phyloP scores from a whole-genome alignment of 177 flowering plant genomes.

The Vitis hybrid region DNA sequence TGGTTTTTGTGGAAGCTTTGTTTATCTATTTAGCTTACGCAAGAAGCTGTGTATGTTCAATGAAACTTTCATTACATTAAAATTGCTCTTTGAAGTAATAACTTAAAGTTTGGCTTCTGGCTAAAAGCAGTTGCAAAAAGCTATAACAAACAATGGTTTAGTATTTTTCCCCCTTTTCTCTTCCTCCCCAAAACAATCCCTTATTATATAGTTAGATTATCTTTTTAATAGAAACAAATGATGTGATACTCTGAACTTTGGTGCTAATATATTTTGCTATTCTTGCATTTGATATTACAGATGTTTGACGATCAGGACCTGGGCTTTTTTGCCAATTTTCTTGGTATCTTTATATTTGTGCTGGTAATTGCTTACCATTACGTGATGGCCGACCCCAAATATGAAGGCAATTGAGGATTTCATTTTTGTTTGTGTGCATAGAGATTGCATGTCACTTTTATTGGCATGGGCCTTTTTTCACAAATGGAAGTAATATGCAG shows the following conservation, averaged over 20 bases:
- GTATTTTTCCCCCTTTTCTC: too few species aligned
- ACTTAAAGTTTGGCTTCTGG: too few species aligned
- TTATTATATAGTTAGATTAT: too few species aligned
- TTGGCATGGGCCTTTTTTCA: constrained; percentile 8
- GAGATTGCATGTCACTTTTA: constrained; percentile 12
- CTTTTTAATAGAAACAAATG: too few species aligned
- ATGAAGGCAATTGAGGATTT: constrained; percentile 42
- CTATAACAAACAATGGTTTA: too few species aligned
- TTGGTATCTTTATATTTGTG: constrained; percentile 54
- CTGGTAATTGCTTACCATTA: constrained; percentile 63
- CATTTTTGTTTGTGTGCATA: neutral
- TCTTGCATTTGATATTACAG: constrained; percentile 27
- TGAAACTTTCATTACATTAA: too few species aligned
- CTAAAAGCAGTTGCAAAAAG: too few species aligned
- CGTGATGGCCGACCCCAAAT: constrained; percentile 62
- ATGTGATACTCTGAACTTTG: neutral
- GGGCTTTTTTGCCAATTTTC: constrained; percentile 64
- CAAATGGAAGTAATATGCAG: neutral
- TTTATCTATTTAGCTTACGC: too few species aligned
- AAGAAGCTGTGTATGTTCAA: too few species aligned
- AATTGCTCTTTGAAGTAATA: too few species aligned
- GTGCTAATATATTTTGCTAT: neutral
- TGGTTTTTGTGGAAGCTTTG: too few species aligned
- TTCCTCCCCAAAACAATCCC: too few species aligned
- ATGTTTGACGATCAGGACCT: constrained; percentile 59